A percentile compares a stretch with the other conserved stretches of the same genome.
phyloP scores from a whole-genome alignment of 1,284 basidiomycete genomes.

The Termitomyces sp. region DNA sequence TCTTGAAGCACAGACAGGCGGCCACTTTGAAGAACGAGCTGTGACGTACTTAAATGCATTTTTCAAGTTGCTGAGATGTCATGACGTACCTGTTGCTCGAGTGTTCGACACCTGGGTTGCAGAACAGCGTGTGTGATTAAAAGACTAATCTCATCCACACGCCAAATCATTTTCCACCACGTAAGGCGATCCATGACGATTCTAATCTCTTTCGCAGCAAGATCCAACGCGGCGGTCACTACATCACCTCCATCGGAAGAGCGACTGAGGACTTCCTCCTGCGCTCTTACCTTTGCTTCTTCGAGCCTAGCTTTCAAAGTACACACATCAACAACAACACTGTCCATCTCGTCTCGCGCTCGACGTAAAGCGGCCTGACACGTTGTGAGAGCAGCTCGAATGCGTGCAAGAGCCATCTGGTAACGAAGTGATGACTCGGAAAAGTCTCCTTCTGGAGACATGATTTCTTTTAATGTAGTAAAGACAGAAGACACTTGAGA shows the following conservation, averaged over 20 bases:
- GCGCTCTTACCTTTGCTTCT: slow-evolving; percentile 23
- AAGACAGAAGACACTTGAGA: slow-evolving; percentile 52
- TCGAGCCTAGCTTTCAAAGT: slow-evolving; percentile 24
- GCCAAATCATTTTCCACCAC: slow-evolving; percentile 65
- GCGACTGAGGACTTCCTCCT: slow-evolving; percentile 23
- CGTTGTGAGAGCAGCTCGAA: slow-evolving; percentile 26
- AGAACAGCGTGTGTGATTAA: slow-evolving; percentile 51
- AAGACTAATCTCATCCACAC: slow-evolving; percentile 67
- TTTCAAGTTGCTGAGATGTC: background rate
- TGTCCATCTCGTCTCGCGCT: slow-evolving; percentile 23
- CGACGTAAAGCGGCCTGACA: slow-evolving; percentile 19
- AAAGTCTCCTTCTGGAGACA: slow-evolving; percentile 23
- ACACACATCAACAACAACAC: slow-evolving; percentile 22
- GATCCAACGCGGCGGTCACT: slow-evolving; percentile 44
- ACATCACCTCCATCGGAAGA: slow-evolving; percentile 28
- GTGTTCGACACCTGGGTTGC: slow-evolving; percentile 55
- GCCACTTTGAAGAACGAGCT: slow-evolving; percentile 73
- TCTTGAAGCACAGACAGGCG: slow-evolving; percentile 54
- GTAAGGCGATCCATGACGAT: slow-evolving; percentile 49
- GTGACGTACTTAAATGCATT: background rate
- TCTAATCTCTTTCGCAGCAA: slow-evolving; percentile 46
- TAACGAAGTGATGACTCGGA: slow-evolving; percentile 18
- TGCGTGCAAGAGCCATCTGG: slow-evolving; percentile 28
- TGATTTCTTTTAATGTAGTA: slow-evolving; percentile 29
- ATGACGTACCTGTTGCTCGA: slow-evolving; percentile 57